These are phyloP conservation scores for Pseudonitzschia pungens DNA, from an alignment of 108 stramenopile genomes.

Conservation along the genomic window DNA sequence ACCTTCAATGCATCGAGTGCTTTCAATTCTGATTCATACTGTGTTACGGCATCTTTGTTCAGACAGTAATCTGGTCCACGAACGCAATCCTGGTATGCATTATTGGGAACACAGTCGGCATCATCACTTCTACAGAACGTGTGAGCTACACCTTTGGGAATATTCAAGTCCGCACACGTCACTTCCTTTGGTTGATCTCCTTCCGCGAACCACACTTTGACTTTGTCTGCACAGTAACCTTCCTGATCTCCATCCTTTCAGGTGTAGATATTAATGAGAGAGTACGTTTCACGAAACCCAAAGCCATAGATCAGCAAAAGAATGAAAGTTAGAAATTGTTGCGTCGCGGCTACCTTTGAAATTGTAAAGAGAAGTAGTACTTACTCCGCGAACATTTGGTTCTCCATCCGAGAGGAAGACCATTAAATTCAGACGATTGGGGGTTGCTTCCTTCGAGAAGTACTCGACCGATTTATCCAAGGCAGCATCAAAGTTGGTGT, in stretches of 20 bases:
- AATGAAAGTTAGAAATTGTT: too few species aligned
- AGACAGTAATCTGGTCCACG: conserved; percentile 1
- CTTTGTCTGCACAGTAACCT: not conserved
- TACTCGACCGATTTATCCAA: conserved; percentile 29
- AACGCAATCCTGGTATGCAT: conserved; percentile 21
- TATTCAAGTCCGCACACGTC: not conserved
- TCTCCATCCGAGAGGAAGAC: conserved; percentile 43
- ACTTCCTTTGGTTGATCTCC: not conserved
- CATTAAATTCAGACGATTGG: conserved; percentile 21
- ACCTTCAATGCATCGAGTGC: conserved; percentile 18
- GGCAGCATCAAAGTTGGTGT: conserved; percentile 43
- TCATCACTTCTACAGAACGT: not conserved
- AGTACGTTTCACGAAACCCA: too few species aligned
- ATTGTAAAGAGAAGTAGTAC: not conserved
- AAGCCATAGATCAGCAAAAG: too few species aligned
- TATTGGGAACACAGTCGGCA: not conserved
- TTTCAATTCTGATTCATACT: conserved; percentile 26
- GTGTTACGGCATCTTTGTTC: conserved; percentile 6
- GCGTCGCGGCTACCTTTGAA: too few species aligned
- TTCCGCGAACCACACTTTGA: not conserved
- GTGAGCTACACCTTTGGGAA: not conserved
- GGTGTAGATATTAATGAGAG: too few species aligned
- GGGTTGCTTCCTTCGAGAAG: conserved; percentile 19
- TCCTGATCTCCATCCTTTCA: conserved; percentile 34
- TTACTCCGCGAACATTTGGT: conserved; percentile 32